phyloP scores from a whole-genome alignment of 129 eudicot species.

The Pulicaria dysenterica region DNA sequence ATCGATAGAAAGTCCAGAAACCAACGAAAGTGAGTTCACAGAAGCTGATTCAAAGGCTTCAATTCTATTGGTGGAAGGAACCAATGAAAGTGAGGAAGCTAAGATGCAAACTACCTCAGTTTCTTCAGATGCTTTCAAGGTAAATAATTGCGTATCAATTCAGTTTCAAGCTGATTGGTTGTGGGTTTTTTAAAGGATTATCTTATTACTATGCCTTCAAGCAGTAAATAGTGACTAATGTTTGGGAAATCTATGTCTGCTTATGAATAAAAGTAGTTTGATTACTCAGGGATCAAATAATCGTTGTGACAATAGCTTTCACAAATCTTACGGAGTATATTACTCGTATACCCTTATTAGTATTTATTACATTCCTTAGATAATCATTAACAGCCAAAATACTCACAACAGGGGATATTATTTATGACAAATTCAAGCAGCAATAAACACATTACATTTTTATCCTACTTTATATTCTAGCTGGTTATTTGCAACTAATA shows the following conservation, averaged over 20 bases:
- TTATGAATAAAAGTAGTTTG: neutral
- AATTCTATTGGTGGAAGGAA: constrained; percentile 28
- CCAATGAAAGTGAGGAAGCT: constrained; percentile 28
- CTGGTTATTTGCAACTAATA: neutral
- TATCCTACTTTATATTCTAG: neutral
- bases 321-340: constrained; percentile 3
- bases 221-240: neutral
- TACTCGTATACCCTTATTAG: neutral
- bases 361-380: neutral
- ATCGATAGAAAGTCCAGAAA: constrained; percentile 28
- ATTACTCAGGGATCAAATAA: constrained; percentile 1
- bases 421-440: neutral
- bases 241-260: constrained; percentile 3
- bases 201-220: neutral
- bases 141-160: constrained; percentile 12
- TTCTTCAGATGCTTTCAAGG: constrained; percentile 29
- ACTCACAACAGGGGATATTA: neutral
- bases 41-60: constrained; percentile 29
- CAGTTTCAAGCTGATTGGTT: neutral
- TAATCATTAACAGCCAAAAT: neutral
- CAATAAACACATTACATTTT: neutral
- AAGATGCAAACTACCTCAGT: constrained; percentile 6
- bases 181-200: constrained; percentile 11
- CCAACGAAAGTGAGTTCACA: constrained; percentile 26
- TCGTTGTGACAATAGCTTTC: constrained; percentile 1